Percentiles rank a stretch among this genome's conserved stretches.
These are phyloP conservation scores for Phytophthora pseudosyringae DNA, from an alignment of 352 stramenopile species.

Conservation along the genomic window DNA sequence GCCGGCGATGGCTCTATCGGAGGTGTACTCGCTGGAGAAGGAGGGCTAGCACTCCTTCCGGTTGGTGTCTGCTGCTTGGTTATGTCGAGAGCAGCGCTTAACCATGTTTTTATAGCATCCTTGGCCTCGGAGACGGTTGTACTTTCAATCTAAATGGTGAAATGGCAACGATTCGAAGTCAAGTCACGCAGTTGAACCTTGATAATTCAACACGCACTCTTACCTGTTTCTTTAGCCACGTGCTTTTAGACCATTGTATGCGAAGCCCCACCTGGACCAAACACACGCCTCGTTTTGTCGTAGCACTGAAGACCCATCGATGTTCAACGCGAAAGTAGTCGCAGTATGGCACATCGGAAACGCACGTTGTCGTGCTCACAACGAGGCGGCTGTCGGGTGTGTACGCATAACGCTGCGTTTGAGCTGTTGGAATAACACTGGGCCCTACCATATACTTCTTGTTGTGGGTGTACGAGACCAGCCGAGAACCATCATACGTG, in stretches of 20 bases:
- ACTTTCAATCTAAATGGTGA: slow-evolving; percentile 67
- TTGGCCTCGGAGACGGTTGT: slow-evolving; percentile 78
- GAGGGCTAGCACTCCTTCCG: slow-evolving; percentile 1
- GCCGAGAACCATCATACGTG: slow-evolving; percentile 63
- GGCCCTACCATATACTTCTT: slow-evolving; percentile 91
- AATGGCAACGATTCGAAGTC: slow-evolving; percentile 2
- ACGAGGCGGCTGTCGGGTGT: slow-evolving; percentile 52
- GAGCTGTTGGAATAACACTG: slow-evolving; percentile 74
- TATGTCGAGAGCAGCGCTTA: slow-evolving; percentile 51
- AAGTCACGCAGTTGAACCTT: background rate
- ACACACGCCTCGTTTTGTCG: slow-evolving; percentile 42
- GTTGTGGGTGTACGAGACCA: slow-evolving; percentile 78
- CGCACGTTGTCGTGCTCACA: slow-evolving; percentile 71
- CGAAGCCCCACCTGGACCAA: slow-evolving; percentile 70
- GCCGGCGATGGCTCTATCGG: background rate
- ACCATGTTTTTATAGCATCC: slow-evolving; percentile 56
- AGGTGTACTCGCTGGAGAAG: background rate
- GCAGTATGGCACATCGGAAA: slow-evolving; percentile 85
- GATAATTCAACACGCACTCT: background rate
- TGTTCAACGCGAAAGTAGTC: slow-evolving; percentile 90
- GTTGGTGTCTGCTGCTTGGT: slow-evolving; percentile 12
- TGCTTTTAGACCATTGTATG: slow-evolving; percentile 83
- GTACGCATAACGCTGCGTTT: slow-evolving; percentile 76
- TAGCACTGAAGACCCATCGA: slow-evolving; percentile 84
- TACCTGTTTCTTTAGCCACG: slow-evolving; percentile 90